Conservation (phyloP, 345 rosid species). For the Syzygium aromaticum region DNA sequence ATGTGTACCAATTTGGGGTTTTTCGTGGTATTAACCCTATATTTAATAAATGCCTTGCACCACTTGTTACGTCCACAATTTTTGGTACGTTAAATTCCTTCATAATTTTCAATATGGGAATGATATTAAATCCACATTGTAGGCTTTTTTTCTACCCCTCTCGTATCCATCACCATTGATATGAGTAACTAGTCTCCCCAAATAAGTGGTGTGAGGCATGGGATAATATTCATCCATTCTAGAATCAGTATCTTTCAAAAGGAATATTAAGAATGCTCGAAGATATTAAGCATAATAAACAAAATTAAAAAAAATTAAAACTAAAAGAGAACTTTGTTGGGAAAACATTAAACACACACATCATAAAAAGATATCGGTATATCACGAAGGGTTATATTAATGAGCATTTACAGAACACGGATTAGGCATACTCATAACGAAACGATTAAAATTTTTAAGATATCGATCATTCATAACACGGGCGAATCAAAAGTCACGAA, state of each 20-base stretch:
- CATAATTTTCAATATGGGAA: background rate
- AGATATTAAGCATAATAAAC: background rate
- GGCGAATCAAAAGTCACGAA: background rate
- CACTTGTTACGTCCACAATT: background rate
- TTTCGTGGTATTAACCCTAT: too few relatives aligned
- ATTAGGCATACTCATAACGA: background rate
- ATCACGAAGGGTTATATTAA: background rate
- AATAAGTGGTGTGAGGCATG: background rate
- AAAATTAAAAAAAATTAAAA: background rate
- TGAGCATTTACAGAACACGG: fast-evolving
- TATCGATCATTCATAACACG: background rate
- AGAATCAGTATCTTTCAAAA: background rate
- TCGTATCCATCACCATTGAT: background rate
- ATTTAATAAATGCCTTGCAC: background rate
- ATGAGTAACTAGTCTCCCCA: too few relatives aligned
- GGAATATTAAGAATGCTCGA: background rate
- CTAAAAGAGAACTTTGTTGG: background rate
- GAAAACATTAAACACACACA: background rate
- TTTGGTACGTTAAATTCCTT: background rate
- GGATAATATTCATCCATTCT: background rate
- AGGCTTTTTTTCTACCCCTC: background rate
- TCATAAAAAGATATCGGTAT: background rate
- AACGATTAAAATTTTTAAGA: background rate
- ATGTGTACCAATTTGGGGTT: too few relatives aligned
- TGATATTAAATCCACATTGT: background rate